Evolutionary conservation across 495 filamentous ascomycete genomes (phyloP).

Genomic region (Podospora australis): DNA sequence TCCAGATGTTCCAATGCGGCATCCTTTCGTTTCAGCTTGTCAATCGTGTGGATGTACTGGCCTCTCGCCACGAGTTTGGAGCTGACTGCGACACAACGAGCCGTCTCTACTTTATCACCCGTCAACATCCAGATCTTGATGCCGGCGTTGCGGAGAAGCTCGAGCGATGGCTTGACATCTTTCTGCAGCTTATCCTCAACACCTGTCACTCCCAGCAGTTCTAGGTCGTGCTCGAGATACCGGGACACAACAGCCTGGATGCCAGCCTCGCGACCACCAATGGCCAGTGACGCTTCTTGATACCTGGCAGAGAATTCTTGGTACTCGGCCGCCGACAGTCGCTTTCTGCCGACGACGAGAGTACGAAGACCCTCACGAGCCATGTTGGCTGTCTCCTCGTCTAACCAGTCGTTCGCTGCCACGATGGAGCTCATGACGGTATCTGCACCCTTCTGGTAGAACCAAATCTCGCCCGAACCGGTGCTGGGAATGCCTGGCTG

Average conservation of each 20-base stretch:
- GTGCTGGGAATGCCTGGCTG: slow-evolving; percentile 34
- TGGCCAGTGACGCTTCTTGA: slow-evolving; percentile 69
- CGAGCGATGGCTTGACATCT: slow-evolving; percentile 90
- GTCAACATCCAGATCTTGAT: slow-evolving; percentile 99
- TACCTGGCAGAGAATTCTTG: slow-evolving; percentile 68
- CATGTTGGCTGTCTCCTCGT: slow-evolving; percentile 98
- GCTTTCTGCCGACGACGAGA: slow-evolving; percentile 85
- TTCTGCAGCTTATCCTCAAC: slow-evolving; percentile 95
- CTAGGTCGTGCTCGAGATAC: slow-evolving; percentile 80
- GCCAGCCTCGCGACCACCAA: slow-evolving; percentile 69
- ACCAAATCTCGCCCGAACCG: slow-evolving; percentile 77
- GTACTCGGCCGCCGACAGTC: slow-evolving; percentile 68
- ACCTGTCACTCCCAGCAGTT: slow-evolving; percentile 91
- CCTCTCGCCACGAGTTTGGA: slow-evolving; percentile 90
- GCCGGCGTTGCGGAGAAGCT: slow-evolving; percentile 94
- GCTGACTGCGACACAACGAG: slow-evolving; percentile 90
- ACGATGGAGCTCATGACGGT: slow-evolving; percentile 96
- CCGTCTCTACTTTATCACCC: slow-evolving; percentile 97
- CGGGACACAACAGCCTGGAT: slow-evolving; percentile 75
- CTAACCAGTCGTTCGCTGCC: slow-evolving; percentile 92
- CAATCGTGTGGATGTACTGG: slow-evolving; percentile 92
- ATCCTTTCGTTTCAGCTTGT: slow-evolving; percentile 71
- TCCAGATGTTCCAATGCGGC: slow-evolving; percentile 79
- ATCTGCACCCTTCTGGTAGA: slow-evolving; percentile 97
- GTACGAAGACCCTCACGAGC: slow-evolving; percentile 93